Conservation (phyloP, 2,329 filamentous ascomycete species). For the Pezicula radicicola region DNA sequence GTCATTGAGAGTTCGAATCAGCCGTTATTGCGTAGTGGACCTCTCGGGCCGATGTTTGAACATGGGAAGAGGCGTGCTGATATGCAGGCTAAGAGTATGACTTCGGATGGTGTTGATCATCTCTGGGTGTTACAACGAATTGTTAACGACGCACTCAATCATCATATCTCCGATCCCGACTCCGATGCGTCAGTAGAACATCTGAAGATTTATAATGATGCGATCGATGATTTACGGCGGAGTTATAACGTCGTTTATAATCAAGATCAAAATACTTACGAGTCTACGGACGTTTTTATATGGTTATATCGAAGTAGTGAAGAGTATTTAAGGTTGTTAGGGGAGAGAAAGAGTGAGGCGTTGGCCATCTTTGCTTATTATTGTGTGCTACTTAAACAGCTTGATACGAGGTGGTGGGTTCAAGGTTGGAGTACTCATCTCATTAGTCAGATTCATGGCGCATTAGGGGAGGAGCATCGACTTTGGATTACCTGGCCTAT, state of each 20-base stretch:
- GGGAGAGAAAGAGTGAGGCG: constrained; percentile 27
- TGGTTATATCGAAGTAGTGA: constrained; percentile 33
- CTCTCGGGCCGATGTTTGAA: constrained; percentile 20
- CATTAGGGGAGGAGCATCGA: constrained; percentile 30
- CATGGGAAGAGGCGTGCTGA: constrained; percentile 10
- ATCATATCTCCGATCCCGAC: too few species aligned
- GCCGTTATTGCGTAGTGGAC: constrained; percentile 7
- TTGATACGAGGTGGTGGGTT: constrained; percentile 30
- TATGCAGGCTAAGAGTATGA: constrained; percentile 1
- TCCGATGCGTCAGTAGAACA: constrained; percentile 11
- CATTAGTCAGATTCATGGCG: constrained; percentile 23
- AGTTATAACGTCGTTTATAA: constrained; percentile 22
- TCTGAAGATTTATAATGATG: constrained; percentile 23
- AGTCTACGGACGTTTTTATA: constrained; percentile 34
- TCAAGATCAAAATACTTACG: constrained; percentile 14
- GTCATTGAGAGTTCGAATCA: constrained; percentile 24
- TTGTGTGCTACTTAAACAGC: constrained; percentile 25
- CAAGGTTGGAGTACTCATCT: constrained; percentile 30
- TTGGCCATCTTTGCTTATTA: constrained; percentile 31
- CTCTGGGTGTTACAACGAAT: constrained; percentile 17
- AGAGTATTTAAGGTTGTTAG: constrained; percentile 31
- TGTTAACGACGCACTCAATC: constrained; percentile 9
- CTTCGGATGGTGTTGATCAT: neutral
- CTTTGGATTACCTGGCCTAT: constrained; percentile 27
- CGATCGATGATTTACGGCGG: constrained; percentile 29